Conservation (phyloP, 2,329 filamentous ascomycete species). For the Sphaerulina populicola region DNA sequence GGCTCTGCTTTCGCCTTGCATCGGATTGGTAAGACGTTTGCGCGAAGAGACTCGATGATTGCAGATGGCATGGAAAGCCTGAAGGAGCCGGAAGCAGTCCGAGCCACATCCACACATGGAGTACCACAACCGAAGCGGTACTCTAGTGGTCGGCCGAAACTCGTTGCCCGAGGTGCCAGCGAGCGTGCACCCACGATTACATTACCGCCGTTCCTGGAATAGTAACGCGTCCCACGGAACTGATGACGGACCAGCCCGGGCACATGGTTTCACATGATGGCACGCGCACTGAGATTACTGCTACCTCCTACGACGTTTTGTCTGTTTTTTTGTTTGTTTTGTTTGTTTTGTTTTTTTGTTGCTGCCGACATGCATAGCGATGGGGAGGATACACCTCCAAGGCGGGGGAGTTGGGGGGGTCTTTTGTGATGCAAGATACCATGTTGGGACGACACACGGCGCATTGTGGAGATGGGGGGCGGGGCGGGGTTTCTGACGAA, state of each 20-base stretch:
- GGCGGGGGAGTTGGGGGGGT: neutral
- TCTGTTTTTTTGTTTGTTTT: neutral
- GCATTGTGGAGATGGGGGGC: neutral
- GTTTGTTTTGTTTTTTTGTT: neutral
- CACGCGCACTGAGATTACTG: neutral
- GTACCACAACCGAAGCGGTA: conserved; percentile 11
- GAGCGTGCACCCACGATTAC: conserved; percentile 29
- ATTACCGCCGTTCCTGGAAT: conserved; percentile 28
- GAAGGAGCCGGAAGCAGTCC: neutral
- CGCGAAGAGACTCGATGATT: conserved; percentile 3
- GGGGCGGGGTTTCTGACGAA: too few species aligned
- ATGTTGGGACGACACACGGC: neutral
- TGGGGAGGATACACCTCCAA: too few species aligned
- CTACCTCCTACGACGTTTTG: neutral
- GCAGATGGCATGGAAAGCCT: conserved; percentile 10
- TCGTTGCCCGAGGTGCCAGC: conserved; percentile 29
- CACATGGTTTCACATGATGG: neutral
- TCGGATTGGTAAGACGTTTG: conserved; percentile 15
- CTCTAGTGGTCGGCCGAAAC: conserved; percentile 21
- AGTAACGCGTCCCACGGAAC: neutral
- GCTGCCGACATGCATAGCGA: neutral
- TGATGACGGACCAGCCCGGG: neutral
- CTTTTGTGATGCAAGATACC: neutral
- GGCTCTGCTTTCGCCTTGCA: conserved; percentile 21
- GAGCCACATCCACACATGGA: conserved; percentile 2